These are phyloP conservation scores for Peronospora destructor DNA, from an alignment of 352 stramenopile genomes.

Conservation along the genomic window DNA sequence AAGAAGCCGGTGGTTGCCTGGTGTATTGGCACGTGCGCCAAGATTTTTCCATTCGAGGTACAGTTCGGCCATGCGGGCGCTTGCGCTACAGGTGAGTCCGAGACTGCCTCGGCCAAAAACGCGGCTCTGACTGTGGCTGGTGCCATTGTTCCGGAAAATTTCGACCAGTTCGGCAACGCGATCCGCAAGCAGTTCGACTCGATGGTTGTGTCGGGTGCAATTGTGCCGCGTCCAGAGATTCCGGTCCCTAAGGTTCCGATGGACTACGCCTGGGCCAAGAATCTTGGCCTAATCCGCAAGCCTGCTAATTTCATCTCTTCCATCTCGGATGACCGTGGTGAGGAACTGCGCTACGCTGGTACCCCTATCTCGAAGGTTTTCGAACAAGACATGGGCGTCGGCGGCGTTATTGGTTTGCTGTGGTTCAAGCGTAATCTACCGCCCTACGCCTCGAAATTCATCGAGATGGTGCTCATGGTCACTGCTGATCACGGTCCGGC, in stretches of 20 bases:
- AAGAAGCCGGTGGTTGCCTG: constrained; percentile 96
- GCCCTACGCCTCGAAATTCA: constrained; percentile 91
- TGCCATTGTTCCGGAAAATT: constrained; percentile 90
- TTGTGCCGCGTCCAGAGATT: constrained; percentile 85
- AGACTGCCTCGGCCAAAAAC: constrained; percentile 94
- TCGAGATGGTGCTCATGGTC: constrained; percentile 98
- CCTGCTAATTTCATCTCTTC: constrained; percentile 96
- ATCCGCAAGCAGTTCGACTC: constrained; percentile 88
- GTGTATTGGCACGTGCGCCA: constrained; percentile 96
- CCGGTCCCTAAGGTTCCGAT: constrained; percentile 93
- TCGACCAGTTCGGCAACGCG: constrained; percentile 91
- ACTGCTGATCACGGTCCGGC: constrained; percentile 94
- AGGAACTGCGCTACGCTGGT: constrained; percentile 91
- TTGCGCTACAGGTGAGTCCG: constrained; percentile 87
- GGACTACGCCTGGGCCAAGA: constrained; percentile 96
- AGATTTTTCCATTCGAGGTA: constrained; percentile 96
- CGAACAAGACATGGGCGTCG: constrained; percentile 89
- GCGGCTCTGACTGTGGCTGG: constrained; percentile 83
- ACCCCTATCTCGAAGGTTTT: constrained; percentile 95
- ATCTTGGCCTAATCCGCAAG: constrained; percentile 93
- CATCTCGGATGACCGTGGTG: constrained; percentile 95
- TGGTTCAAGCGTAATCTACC: constrained; percentile 93
- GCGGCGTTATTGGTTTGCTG: constrained; percentile 91
- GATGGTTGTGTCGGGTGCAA: constrained; percentile 67
- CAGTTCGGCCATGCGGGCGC: constrained; percentile 95